Evolutionary conservation across 164 flowering plant genomes (phyloP), one percentile per base, ranked within the genome.

Genomic region (Tetracentron sinense): DNA sequence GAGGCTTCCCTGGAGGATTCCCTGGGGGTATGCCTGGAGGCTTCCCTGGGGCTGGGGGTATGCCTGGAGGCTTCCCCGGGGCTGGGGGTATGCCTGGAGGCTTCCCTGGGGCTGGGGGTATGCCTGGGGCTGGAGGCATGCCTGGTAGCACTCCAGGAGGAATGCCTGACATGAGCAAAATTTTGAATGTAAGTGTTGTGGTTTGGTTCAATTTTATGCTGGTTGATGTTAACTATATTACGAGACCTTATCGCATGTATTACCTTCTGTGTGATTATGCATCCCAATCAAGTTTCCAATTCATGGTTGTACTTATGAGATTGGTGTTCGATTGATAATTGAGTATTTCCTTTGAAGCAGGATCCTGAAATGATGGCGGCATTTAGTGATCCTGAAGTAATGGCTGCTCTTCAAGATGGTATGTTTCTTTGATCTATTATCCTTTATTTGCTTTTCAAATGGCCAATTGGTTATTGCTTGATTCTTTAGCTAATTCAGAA

Each of bases 351-450:
- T 60, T 69, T 76, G 35, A 49, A 21, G 58, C 86, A 94, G 97
- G 97, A 91, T 61, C 97, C 98, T 76, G 98, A 94, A 60, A 66
- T 94, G 77, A 87, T 94, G 97, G 76, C 92, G 4, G 96, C 98
- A 50, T 86, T 94, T 61, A 69, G 80, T 54, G 98, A 94, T 75
- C 97, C 96, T 38, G 97, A 94, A 67, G 80, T 94, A 52, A 91
- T 94, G 98, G 91, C 96, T 58, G 98, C 97, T 62, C 91, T 94
- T 57, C 95, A 89, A 69, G 98, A 94, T 83, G 98, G 98, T 94
- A 83, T 7, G n/a, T n/a, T 7, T 42, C 30, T 29, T 68, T 49
- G 12, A 27, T 60, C 49, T 17, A 23, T 15, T 47, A 0, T 26
- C 14, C 25, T 55, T 46, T 25, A 25, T 54, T 52, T 60, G 3